These are phyloP conservation scores for Gossypium ekmanianum DNA, from an alignment of 345 rosid genomes.

Conservation along the genomic window DNA sequence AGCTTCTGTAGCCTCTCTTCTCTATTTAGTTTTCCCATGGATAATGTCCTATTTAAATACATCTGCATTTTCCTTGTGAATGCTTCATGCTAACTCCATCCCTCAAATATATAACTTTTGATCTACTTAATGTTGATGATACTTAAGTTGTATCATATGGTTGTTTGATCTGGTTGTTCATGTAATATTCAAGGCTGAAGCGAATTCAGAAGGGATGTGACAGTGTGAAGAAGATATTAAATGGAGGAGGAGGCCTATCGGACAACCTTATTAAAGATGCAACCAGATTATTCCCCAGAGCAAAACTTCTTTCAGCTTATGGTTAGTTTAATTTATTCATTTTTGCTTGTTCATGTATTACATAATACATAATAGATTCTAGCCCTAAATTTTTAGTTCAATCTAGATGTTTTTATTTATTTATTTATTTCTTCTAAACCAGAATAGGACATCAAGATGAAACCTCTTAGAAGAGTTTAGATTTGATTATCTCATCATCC, in stretches of 20 bases:
- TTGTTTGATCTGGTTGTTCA: slow-evolving; percentile 11
- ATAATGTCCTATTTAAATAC: neutral
- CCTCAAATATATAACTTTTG: neutral
- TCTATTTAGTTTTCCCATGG: neutral
- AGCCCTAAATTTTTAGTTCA: too few species aligned
- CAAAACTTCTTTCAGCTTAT: slow-evolving; percentile 73
- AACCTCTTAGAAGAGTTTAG: neutral
- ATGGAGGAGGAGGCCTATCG: slow-evolving; percentile 86
- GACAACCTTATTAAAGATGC: slow-evolving; percentile 45
- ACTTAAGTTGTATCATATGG: neutral
- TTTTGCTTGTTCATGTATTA: slow-evolving; percentile 3
- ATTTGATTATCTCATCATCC: neutral
- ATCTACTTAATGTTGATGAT: neutral
- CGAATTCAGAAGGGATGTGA: slow-evolving; percentile 38
- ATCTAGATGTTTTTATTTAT: neutral
- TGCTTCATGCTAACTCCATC: neutral
- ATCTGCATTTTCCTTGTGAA: slow-evolving; percentile 5
- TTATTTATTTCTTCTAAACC: neutral
- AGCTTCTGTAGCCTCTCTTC: neutral
- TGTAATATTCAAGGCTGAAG: slow-evolving; percentile 30
- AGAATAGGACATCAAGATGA: neutral
- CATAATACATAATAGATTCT: too few species aligned
- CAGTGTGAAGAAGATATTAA: slow-evolving; percentile 58
- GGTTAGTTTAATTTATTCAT: slow-evolving; percentile 39
- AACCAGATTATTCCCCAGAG: slow-evolving; percentile 44